A percentile compares a stretch with the other conserved stretches of the same genome.
Evolutionary conservation across 2,329 filamentous ascomycete genomes (phyloP).

Genomic region (Pseudocercospora eumusae): DNA sequence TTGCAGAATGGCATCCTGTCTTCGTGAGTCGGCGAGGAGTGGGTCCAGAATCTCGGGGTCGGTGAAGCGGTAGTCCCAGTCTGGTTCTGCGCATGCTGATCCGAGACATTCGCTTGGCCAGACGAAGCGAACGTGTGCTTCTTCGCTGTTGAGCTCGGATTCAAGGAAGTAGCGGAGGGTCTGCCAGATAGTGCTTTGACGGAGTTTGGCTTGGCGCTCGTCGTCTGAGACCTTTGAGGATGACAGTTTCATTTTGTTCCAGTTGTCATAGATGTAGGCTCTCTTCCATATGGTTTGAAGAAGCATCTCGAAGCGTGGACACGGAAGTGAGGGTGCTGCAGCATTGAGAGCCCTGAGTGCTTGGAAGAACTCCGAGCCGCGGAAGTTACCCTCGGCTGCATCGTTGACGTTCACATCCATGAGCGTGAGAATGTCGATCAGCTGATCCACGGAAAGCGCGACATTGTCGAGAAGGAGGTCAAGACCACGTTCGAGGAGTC

Average conservation of each 20-base stretch:
- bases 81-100: slow-evolving; percentile 59
- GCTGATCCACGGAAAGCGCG: slow-evolving; percentile 59
- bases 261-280: slow-evolving; percentile 80
- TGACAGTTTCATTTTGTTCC: slow-evolving; percentile 66
- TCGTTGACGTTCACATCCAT: slow-evolving; percentile 57
- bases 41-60: slow-evolving; percentile 63
- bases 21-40: slow-evolving; percentile 69
- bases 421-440: slow-evolving; percentile 78
- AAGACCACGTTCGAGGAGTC: slow-evolving; percentile 71
- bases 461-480: slow-evolving; percentile 69
- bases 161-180: slow-evolving; percentile 49
- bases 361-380: slow-evolving; percentile 67
- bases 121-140: slow-evolving; percentile 30
- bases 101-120: slow-evolving; percentile 48
- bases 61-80: slow-evolving; percentile 56
- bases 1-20: slow-evolving; percentile 68
- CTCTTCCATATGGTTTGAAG: slow-evolving; percentile 81
- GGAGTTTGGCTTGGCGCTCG: slow-evolving; percentile 63
- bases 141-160: slow-evolving; percentile 21
- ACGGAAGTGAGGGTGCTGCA: slow-evolving; percentile 55
- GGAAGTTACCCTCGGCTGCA: slow-evolving; percentile 53
- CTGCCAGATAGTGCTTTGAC: slow-evolving; percentile 39
- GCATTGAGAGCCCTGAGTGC: slow-evolving; percentile 63
- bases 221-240: slow-evolving; percentile 59
- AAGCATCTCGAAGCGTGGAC: slow-evolving; percentile 57